Conservation (phyloP, 208 protist genomes). For the Trypanosoma grayi region DNA sequence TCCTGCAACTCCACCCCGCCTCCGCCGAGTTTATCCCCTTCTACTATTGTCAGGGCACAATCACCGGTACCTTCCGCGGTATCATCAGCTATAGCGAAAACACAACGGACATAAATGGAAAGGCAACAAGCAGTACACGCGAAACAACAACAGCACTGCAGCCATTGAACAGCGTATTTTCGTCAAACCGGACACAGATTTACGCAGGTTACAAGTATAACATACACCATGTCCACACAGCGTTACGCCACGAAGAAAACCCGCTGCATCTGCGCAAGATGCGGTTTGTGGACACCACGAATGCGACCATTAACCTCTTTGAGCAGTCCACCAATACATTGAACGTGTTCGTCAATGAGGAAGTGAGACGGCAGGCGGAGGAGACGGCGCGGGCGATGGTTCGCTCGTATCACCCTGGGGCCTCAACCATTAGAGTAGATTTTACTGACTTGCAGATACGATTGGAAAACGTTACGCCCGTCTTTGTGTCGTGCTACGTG, state of each 20-base stretch:
- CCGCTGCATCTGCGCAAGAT: constrained; percentile 58
- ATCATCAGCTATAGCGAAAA: constrained; percentile 44
- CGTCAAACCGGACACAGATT: constrained; percentile 73
- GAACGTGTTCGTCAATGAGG: constrained; percentile 48
- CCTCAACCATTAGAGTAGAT: constrained; percentile 41
- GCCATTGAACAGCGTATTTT: constrained; percentile 59
- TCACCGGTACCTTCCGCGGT: constrained; percentile 55
- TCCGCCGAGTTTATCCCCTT: constrained; percentile 87
- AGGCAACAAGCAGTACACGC: constrained; percentile 21
- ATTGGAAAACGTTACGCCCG: constrained; percentile 64
- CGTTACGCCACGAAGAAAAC: constrained; percentile 53
- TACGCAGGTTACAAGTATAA: constrained; percentile 93
- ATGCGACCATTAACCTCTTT: constrained; percentile 80
- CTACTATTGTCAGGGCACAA: constrained; percentile 71
- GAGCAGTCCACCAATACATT: constrained; percentile 82
- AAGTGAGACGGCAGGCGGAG: constrained; percentile 50
- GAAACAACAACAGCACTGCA: constrained; percentile 47
- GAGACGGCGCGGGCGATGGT: constrained; percentile 45
- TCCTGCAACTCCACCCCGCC: constrained; percentile 44
- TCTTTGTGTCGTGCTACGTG: constrained; percentile 82
- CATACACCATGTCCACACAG: constrained; percentile 67
- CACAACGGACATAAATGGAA: constrained; percentile 23
- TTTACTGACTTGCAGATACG: constrained; percentile 58
- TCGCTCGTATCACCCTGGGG: constrained; percentile 61
- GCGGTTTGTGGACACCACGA: constrained; percentile 52